These are phyloP conservation scores for Eucalyptus pauciflora DNA, from an alignment of 345 rosid genomes.

Conservation along the genomic window DNA sequence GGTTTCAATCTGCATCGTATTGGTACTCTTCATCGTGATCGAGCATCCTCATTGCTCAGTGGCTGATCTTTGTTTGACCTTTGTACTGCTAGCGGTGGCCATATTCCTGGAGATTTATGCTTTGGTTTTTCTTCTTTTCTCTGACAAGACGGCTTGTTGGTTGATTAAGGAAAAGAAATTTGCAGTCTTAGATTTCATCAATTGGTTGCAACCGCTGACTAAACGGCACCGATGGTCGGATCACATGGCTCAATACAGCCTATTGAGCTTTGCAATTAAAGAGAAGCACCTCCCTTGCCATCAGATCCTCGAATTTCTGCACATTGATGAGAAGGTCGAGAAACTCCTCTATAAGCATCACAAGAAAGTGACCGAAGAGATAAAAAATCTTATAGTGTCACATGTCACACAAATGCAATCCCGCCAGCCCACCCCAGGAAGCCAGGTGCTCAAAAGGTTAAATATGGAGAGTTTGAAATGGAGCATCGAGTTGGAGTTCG, in stretches of 20 bases:
- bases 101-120: slow-evolving; percentile 1
- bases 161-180: not conserved
- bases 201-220: not conserved
- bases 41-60: rapidly evolving
- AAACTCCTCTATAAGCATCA: no score
- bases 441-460: no score
- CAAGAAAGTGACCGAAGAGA: no score
- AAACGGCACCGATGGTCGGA: not conserved
- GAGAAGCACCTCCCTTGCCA: not conserved
- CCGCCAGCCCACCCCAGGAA: no score
- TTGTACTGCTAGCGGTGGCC: not conserved
- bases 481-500: no score
- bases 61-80: not conserved
- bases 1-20: not conserved
- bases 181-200: not conserved
- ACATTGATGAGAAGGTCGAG: not conserved
- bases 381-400: no score
- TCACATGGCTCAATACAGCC: not conserved
- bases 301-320: not conserved
- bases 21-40: not conserved
- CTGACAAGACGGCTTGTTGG: not conserved
- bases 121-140: not conserved
- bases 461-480: no score
- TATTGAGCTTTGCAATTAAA: not conserved
- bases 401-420: no score